Base-by-base conservation (phyloP, 441 rosid genomes). In the Aleurites moluccanus region DNA sequence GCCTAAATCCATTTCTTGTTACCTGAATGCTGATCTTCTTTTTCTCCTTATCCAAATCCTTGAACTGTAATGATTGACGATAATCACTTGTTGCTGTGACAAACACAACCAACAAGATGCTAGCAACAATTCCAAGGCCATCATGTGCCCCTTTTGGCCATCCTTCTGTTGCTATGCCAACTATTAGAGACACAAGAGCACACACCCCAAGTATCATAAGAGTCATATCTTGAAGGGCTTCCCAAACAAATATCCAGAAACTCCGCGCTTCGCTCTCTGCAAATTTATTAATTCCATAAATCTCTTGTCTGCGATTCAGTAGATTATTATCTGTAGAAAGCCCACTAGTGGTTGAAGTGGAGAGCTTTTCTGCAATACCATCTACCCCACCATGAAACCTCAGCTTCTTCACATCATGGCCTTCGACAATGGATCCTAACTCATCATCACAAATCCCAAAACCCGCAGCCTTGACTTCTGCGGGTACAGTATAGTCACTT, bases 401-500 rank as follows among this genome's bases (percentile, higher is more conserved):
- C 60, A 94, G 83, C 76, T 92, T 94, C 85, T 92, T 91, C 55
- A 84, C 77, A 69, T 92, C 92, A 62, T 87, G 97, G 44, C 92
- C 86, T 85, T 91, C 97, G 5, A 90, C 96, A 64, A 92, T 87
- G 49, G 92, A 89, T 78, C 93, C 97, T 69, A 89, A 78, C 82
- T 94, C 97, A 15, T 94, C 97, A 45, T 88, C 94, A 81, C 93
- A 92, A 25, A 94, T 82, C 47, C 84, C 89, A 77, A 86, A 94
- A 27, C 98, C 97, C 13, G 97, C 96, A 38, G 84, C 97, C 78
- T 81, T 87, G 47, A 94, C 93, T 55, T 89, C 91, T 78, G 77
- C 80, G 44, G 95, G 97, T 14, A 91, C 87, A n/a, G 78, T 75
- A 79, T 94, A 92, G 57, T 94, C 95, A 66, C 91, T 88, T 15